Conservation (phyloP, 2,329 filamentous ascomycete species). For the Claviceps purpurea region DNA sequence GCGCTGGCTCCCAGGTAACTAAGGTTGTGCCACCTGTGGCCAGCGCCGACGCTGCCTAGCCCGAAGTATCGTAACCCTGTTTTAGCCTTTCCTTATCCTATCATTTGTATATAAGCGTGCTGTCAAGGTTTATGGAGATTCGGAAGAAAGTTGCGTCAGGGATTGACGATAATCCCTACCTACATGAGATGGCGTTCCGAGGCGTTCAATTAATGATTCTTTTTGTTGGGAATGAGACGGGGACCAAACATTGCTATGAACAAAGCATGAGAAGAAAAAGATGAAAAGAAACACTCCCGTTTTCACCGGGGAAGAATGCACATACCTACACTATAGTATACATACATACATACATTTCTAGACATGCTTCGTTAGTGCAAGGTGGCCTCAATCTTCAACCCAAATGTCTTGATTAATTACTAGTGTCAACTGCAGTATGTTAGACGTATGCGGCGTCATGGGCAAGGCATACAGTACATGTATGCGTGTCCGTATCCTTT, state of each 20-base stretch:
- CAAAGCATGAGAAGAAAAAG: too few species aligned
- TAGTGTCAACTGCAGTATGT: too few species aligned
- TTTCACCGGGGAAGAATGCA: too few species aligned
- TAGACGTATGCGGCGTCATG: too few species aligned
- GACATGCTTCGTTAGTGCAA: not conserved
- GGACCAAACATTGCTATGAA: not conserved
- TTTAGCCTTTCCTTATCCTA: not conserved
- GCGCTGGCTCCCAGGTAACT: slow-evolving; percentile 75
- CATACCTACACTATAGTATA: not conserved
- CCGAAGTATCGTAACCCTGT: not conserved
- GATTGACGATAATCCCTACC: not conserved
- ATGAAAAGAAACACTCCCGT: too few species aligned
- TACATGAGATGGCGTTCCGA: slow-evolving; percentile 4
- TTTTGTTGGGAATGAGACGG: not conserved
- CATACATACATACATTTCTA: not conserved
- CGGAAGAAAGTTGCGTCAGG: not conserved
- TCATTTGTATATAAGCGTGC: slow-evolving; percentile 3
- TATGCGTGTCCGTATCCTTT: too few species aligned
- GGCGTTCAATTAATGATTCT: not conserved
- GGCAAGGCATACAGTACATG: too few species aligned
- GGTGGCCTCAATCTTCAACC: too few species aligned
- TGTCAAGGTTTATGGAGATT: not conserved
- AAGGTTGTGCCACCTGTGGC: slow-evolving; percentile 67
- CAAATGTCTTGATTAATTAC: too few species aligned
- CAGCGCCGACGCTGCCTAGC: slow-evolving; percentile 69